Conservation (phyloP, 2,329 filamentous ascomycete genomes). For the Botryotinia globosa region DNA sequence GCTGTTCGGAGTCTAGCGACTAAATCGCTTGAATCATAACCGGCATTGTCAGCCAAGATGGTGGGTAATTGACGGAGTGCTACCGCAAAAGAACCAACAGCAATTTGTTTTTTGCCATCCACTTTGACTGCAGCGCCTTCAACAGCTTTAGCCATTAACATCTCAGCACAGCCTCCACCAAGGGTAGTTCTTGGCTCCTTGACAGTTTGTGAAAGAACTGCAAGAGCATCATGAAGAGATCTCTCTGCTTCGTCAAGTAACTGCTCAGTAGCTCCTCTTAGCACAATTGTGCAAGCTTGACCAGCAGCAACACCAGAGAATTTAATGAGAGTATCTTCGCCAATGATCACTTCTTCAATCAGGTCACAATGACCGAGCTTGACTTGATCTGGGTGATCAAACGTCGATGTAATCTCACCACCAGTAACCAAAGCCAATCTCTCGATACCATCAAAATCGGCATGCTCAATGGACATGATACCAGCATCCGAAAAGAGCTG, state of each 20-base stretch:
- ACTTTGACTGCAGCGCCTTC: slow-evolving; percentile 90
- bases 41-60: slow-evolving; percentile 95
- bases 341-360: slow-evolving; percentile 97
- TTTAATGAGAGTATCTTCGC: slow-evolving; percentile 94
- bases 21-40: slow-evolving; percentile 90
- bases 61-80: slow-evolving; percentile 92
- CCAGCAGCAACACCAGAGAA: slow-evolving; percentile 95
- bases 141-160: slow-evolving; percentile 98
- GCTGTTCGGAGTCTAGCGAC: slow-evolving; percentile 88
- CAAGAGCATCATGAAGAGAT: slow-evolving; percentile 91
- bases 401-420: slow-evolving; percentile 95
- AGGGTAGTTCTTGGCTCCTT: slow-evolving; percentile 91
- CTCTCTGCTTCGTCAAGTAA: slow-evolving; percentile 95
- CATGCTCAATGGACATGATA: slow-evolving; percentile 98
- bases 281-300: slow-evolving; percentile 92
- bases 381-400: slow-evolving; percentile 95
- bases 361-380: slow-evolving; percentile 93
- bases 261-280: slow-evolving; percentile 94
- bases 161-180: slow-evolving; percentile 94
- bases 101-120: slow-evolving; percentile 93
- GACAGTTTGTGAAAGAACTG: slow-evolving; percentile 94
- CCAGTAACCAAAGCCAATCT: slow-evolving; percentile 91
- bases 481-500: slow-evolving; percentile 97
- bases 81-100: slow-evolving; percentile 83
- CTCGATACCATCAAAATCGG: slow-evolving; percentile 98